These are phyloP conservation scores for Leccinum longicurvipes DNA, from an alignment of 768 basidiomycete genomes.

Conservation along the genomic window DNA sequence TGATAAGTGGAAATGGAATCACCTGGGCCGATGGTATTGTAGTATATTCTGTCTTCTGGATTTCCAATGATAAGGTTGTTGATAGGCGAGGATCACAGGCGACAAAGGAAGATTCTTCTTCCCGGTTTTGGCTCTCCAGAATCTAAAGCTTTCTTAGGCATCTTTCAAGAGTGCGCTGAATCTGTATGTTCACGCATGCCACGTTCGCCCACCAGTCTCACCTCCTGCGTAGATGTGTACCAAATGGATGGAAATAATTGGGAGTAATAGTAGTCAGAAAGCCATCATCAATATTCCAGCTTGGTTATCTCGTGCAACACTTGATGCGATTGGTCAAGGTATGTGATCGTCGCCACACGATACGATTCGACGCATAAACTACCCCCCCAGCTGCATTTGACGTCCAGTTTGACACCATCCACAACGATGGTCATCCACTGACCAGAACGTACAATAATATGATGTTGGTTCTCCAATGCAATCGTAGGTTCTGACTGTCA, in stretches of 20 bases:
- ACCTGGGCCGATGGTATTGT: conserved; percentile 40
- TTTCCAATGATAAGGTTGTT: neutral
- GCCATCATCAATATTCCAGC: neutral
- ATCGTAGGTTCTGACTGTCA: conserved; percentile 1
- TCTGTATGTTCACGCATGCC: conserved; percentile 12
- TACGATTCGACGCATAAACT: neutral
- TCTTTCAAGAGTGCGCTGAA: conserved; percentile 41
- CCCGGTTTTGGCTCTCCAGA: conserved; percentile 55
- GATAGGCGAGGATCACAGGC: conserved; percentile 43
- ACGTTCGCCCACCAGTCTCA: neutral
- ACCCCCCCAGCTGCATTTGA: conserved; percentile 43
- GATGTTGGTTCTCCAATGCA: conserved; percentile 4
- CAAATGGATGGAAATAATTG: neutral
- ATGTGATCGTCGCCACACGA: neutral
- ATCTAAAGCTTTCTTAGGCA: conserved; percentile 46
- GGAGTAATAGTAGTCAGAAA: neutral
- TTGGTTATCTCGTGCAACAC: neutral
- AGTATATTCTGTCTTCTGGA: conserved; percentile 5
- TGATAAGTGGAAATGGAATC: conserved; percentile 34
- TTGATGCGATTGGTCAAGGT: conserved; percentile 46
- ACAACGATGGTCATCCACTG: conserved; percentile 12
- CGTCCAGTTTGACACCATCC: conserved; percentile 37
- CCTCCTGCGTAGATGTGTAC: neutral
- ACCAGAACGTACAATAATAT: conserved; percentile 9
- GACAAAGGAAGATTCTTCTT: conserved; percentile 53